phyloP scores from a whole-genome alignment of 2,329 filamentous ascomycete genomes.

The Aspergillus quadricinctus region DNA sequence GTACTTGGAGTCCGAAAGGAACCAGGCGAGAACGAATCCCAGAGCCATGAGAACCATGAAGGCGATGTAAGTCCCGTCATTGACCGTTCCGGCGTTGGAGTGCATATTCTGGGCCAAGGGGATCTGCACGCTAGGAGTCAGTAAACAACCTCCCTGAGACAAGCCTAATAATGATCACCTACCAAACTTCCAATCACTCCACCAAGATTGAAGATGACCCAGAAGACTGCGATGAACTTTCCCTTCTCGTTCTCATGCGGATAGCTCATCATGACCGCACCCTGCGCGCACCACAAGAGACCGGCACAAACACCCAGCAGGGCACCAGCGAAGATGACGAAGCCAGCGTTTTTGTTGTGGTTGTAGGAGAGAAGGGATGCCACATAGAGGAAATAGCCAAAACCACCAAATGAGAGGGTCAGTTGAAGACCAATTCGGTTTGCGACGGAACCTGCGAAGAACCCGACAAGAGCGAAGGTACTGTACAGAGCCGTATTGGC shows the following conservation, averaged over 20 bases:
- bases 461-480: conserved; percentile 63
- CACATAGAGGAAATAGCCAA: conserved; percentile 48
- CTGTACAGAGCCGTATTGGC: conserved; percentile 69
- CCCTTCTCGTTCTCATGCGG: conserved; percentile 78
- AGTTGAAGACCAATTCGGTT: conserved; percentile 43
- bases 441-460: conserved; percentile 54
- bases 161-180: conserved; percentile 23
- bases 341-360: conserved; percentile 45
- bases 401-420: conserved; percentile 43
- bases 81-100: conserved; percentile 36
- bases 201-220: conserved; percentile 92
- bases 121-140: conserved; percentile 24
- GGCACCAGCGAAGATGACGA: conserved; percentile 48
- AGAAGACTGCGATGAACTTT: conserved; percentile 84
- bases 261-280: conserved; percentile 68
- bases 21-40: conserved; percentile 66
- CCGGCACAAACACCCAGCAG: conserved; percentile 48
- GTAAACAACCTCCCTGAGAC: background rate
- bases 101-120: conserved; percentile 46
- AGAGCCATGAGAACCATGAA: conserved; percentile 78
- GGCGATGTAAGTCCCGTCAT: conserved; percentile 78
- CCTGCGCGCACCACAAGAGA: conserved; percentile 49
- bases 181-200: conserved; percentile 77
- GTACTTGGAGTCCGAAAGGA: conserved; percentile 65
- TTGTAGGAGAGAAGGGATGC: conserved; percentile 49